Percentiles rank a stretch among this genome's conserved stretches.
Evolutionary conservation across 2,329 filamentous ascomycete species (phyloP).

Genomic region (Bertia moriformis): DNA sequence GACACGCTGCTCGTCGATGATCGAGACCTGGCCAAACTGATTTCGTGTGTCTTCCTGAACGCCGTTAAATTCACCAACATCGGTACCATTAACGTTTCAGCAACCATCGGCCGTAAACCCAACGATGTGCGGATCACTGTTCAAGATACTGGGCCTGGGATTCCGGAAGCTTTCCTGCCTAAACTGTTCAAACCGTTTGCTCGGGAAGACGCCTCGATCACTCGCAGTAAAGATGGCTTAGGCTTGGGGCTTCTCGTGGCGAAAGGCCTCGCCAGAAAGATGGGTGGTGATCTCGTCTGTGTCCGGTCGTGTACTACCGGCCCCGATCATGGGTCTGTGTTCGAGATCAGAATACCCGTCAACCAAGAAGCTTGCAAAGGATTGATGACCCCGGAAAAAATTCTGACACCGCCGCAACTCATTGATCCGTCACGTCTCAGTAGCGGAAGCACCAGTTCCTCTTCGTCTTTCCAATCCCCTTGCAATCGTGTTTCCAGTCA

Average conservation of each 20-base stretch:
- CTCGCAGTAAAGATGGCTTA: conserved; percentile 45
- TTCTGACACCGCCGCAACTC: background rate
- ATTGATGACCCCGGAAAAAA: conserved; percentile 16
- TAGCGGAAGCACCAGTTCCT: background rate
- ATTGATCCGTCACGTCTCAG: background rate
- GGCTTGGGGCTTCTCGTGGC: conserved; percentile 49
- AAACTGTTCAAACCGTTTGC: conserved; percentile 52
- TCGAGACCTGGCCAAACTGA: conserved; percentile 45
- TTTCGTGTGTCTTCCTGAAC: conserved; percentile 48
- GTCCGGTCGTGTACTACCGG: conserved; percentile 39
- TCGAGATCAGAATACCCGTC: conserved; percentile 46
- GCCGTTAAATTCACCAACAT: conserved; percentile 50
- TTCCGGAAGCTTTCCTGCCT: conserved; percentile 44
- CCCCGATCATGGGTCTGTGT: conserved; percentile 40
- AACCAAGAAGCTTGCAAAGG: conserved; percentile 28
- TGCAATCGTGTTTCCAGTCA: background rate
- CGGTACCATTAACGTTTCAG: conserved; percentile 35
- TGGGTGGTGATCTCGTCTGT: conserved; percentile 47
- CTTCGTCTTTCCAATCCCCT: background rate
- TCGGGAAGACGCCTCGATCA: conserved; percentile 46
- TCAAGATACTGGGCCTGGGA: conserved; percentile 45
- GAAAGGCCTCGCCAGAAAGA: conserved; percentile 47
- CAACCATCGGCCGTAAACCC: conserved; percentile 28
- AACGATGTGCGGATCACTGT: conserved; percentile 42
- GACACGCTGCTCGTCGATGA: conserved; percentile 37